A percentile compares a stretch with the other conserved stretches of the same genome.
These are phyloP conservation scores for Onygenales sp. DNA, from an alignment of 2,329 filamentous ascomycete species.

Conservation along the genomic window DNA sequence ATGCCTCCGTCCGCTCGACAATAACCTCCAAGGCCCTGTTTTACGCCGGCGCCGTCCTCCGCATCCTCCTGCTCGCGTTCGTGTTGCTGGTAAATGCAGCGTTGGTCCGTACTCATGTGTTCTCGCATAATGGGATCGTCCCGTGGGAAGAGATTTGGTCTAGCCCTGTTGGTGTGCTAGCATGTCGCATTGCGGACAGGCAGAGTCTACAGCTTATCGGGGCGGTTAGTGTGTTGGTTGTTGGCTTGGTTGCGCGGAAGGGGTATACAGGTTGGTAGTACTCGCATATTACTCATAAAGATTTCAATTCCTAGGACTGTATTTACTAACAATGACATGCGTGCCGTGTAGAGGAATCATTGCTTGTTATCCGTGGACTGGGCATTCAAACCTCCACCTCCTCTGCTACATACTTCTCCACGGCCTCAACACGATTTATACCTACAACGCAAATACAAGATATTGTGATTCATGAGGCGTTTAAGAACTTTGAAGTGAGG, in stretches of 20 bases:
- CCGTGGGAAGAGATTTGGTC: conserved; percentile 25
- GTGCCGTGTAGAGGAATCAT: conserved; percentile 56
- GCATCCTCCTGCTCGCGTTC: conserved; percentile 33
- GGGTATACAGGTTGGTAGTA: conserved; percentile 42
- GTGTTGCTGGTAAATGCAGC: conserved; percentile 29
- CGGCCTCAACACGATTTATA: conserved; percentile 63
- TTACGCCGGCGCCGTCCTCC: conserved; percentile 35
- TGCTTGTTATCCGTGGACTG: conserved; percentile 78
- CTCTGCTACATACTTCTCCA: conserved; percentile 56
- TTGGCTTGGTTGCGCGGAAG: conserved; percentile 38
- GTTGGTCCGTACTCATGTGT: conserved; percentile 22
- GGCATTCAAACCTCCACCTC: conserved; percentile 80
- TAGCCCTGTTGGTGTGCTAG: conserved; percentile 20
- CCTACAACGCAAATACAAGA: conserved; percentile 88
- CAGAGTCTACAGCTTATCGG: conserved; percentile 35
- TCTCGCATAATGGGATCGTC: conserved; percentile 19
- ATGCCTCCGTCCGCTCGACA: conserved; percentile 48
- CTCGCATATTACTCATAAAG: neutral
- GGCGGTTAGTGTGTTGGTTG: conserved; percentile 26
- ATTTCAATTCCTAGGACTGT: conserved; percentile 24
- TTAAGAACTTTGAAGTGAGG: conserved; percentile 79
- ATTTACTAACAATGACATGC: conserved; percentile 40
- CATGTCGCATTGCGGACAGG: conserved; percentile 27
- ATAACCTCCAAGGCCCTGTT: conserved; percentile 37
- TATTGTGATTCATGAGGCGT: conserved; percentile 90